These are phyloP conservation scores for Lycium barbarum DNA, from an alignment of 257 asterid genomes.

Conservation along the genomic window DNA sequence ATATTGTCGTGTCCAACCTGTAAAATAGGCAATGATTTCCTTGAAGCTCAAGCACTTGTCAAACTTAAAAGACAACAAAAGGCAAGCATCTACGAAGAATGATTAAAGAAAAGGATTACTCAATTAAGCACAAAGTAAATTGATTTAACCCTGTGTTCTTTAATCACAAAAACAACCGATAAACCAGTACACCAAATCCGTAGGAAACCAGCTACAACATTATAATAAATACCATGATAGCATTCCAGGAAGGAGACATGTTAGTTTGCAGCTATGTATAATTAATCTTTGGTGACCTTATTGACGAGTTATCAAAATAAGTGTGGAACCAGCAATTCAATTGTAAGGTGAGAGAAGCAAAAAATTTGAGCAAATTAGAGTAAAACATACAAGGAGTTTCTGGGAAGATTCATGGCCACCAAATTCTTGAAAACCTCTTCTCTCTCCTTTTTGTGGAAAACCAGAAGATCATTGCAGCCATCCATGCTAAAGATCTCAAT, in stretches of 20 bases:
- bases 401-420: conserved; percentile 97
- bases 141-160: conserved; percentile 8
- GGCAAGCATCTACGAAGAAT: background rate
- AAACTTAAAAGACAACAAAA: conserved; percentile 26
- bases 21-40: conserved; percentile 20
- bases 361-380: conserved; percentile 24
- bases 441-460: conserved; percentile 96
- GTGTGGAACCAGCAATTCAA: conserved; percentile 24
- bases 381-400: conserved; percentile 93
- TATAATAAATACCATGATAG: background rate
- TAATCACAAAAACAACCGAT: background rate
- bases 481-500: conserved; percentile 99
- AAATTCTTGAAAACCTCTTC: conserved; percentile 92
- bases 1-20: conserved; percentile 96
- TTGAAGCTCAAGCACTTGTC: background rate
- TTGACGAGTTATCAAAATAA: background rate
- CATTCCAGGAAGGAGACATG: background rate
- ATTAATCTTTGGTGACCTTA: conserved; percentile 10
- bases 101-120: conserved; percentile 11
- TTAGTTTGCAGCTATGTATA: conserved; percentile 20
- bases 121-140: background rate
- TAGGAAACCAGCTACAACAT: background rate
- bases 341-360: background rate
- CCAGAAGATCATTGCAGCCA: conserved; percentile 98
- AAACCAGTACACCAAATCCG: conserved; percentile 6